These are phyloP conservation scores for Narthecium ossifragum DNA, from an alignment of 106 monocot species.

Conservation along the genomic window DNA sequence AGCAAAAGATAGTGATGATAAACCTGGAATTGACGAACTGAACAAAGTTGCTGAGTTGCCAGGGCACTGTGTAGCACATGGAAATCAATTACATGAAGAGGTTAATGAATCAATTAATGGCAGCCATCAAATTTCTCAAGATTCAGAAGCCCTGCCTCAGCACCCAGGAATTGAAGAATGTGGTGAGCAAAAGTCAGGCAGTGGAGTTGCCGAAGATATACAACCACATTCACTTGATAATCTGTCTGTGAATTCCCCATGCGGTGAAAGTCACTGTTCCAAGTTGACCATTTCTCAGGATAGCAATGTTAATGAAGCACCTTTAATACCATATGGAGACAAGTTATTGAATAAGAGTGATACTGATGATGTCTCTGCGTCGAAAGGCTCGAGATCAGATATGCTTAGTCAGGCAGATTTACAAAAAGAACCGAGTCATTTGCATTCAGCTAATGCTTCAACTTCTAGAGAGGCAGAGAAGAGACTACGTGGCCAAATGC, in stretches of 20 bases:
- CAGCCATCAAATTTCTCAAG: constrained; percentile 7
- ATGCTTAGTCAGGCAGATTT: constrained; percentile 5
- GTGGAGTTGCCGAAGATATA: constrained; percentile 1
- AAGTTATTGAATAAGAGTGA: constrained; percentile 1
- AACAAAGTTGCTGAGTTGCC: constrained; percentile 4
- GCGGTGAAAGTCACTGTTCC: constrained; percentile 1
- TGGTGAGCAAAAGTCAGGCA: constrained; percentile 1
- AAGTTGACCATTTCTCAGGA: background rate
- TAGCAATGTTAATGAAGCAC: constrained; percentile 15
- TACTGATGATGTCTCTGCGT: constrained; percentile 4
- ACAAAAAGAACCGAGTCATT: constrained; percentile 14
- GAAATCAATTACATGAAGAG: constrained; percentile 5
- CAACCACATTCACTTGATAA: constrained; percentile 17
- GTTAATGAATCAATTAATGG: constrained; percentile 12
- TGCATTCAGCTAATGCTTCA: constrained; percentile 6
- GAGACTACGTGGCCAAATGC: background rate
- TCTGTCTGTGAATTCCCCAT: constrained; percentile 18
- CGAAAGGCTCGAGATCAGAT: constrained; percentile 2
- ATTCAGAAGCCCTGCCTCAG: constrained; percentile 10
- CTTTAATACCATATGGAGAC: constrained; percentile 1
- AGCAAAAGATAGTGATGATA: no score
- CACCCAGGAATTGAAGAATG: constrained; percentile 15
- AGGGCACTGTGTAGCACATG: constrained; percentile 12
- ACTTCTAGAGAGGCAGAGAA: constrained; percentile 2
- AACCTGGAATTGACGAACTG: no score